phyloP scores from a whole-genome alignment of 305 asterid species.

The Striga hermonthica region DNA sequence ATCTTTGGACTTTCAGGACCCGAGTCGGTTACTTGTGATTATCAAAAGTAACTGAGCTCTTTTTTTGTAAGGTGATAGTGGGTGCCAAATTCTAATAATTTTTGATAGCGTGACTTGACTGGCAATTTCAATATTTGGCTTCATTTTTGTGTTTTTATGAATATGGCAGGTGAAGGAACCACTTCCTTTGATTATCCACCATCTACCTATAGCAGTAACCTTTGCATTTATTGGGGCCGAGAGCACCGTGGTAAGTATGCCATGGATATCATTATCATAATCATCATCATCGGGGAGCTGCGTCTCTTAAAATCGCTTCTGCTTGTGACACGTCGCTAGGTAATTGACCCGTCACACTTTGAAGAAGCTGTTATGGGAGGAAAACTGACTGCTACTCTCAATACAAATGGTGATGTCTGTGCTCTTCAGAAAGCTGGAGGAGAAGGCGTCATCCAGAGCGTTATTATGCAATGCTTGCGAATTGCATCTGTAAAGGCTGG shows the following conservation, averaged over 20 bases:
- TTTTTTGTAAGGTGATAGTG: conserved; percentile 3
- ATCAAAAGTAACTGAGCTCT: neutral
- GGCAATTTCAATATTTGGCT: conserved; percentile 25
- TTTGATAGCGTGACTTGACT: conserved; percentile 4
- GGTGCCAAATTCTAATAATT: neutral
- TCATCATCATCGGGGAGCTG: neutral
- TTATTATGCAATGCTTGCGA: conserved; percentile 81
- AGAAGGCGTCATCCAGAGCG: conserved; percentile 71
- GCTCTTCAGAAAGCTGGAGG: conserved; percentile 96
- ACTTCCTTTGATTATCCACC: conserved; percentile 83
- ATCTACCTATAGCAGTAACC: conserved; percentile 86
- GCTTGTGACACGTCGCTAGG: conserved; percentile 41
- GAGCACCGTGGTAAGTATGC: conserved; percentile 55
- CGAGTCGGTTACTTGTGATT: conserved; percentile 15
- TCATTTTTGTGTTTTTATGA: conserved; percentile 22
- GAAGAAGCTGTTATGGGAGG: conserved; percentile 95
- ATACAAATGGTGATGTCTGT: conserved; percentile 80
- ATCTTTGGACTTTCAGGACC: too few relatives aligned
- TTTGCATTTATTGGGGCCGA: conserved; percentile 76
- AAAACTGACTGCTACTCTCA: conserved; percentile 75
- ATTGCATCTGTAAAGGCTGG: conserved; percentile 84
- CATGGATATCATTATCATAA: neutral
- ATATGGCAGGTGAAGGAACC: conserved; percentile 85
- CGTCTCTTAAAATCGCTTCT: conserved; percentile 3
- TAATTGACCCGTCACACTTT: conserved; percentile 80